Base-by-base conservation (phyloP, 352 stramenopile species). In the Phytophthora podocarpi region DNA sequence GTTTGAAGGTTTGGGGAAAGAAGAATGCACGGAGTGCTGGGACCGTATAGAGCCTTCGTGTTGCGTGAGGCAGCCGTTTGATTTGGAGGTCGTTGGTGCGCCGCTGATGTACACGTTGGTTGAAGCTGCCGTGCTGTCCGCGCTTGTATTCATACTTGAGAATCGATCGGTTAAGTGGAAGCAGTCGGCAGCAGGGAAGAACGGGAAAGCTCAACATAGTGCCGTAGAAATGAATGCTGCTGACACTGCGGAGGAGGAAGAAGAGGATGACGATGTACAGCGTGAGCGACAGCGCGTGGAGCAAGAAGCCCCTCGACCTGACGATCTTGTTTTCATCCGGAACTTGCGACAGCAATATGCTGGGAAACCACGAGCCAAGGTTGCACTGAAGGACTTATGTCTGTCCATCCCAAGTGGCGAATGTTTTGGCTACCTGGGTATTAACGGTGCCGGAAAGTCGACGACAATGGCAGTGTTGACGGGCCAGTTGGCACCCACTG, bases 391-490 rank as follows among this genome's bases (percentile, higher is more conserved):
- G 5, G 72, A 91, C 26, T 70, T 98, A 48, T 89, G 76, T 18
- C 67, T 97, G 3, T 80, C 79, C 20, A 78, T 98, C 20, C 59
- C 71, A 7, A 67, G 53, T 7, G 86, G 86, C n/a, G 85, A 96
- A 40, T 78, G 85, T 48, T 97, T 97, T 52, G 90, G 85, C 0
- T 94, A 96, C 39, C 63, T 97, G 31, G 90, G 90, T 3, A 94
- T 97, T 59, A 97, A 97, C 41, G 90, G 90, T 37, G 90, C 90
- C 1, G 90, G 90, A 37, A 97, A 96, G 24, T 89, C 81, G 12
- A 91, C 84, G 28, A 93, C 84, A 5, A 88, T 93, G 76, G 84
- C 85, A 57, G 74, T 93, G 8, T 47, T 93, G 2, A 90, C 82
- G 5, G 84, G 81, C 0, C 67, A 87, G 20, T 42, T 90, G 16